Percentiles rank a stretch among this genome's conserved stretches.
phyloP scores from a whole-genome alignment of 75 land plant genomes.

The Picea glauca region DNA sequence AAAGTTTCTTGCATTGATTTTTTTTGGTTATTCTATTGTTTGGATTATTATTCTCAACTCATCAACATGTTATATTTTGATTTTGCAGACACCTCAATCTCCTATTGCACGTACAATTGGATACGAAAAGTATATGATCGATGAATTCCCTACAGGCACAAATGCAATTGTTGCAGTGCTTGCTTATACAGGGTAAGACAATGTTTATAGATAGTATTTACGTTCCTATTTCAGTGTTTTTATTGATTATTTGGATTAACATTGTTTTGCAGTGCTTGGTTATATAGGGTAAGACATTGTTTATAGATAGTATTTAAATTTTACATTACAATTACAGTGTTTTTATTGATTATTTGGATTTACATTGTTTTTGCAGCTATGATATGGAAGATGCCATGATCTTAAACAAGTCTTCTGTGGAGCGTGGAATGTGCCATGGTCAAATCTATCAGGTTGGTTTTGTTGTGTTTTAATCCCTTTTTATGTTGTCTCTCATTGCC shows the following conservation, averaged over 20 bases:
- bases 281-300: constrained; percentile 70
- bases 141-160: constrained; percentile 96
- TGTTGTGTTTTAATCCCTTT: neutral
- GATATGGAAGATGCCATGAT: constrained; percentile 99
- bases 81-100: constrained; percentile 84
- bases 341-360: neutral
- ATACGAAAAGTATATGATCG: constrained; percentile 71
- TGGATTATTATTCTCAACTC: neutral
- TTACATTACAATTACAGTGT: neutral
- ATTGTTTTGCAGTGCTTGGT: constrained; percentile 70
- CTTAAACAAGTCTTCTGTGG: constrained; percentile 95
- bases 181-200: constrained; percentile 88
- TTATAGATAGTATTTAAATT: neutral
- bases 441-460: constrained; percentile 81
- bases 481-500: too few relatives aligned
- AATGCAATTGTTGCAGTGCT: constrained; percentile 99
- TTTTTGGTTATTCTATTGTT: neutral
- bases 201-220: neutral
- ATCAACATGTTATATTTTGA: neutral
- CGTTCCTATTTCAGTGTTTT: neutral
- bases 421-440: constrained; percentile 92
- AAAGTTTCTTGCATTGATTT: neutral
- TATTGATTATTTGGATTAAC: neutral
- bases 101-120: constrained; percentile 83
- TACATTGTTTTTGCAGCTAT: constrained; percentile 43